These are phyloP conservation scores for Hyphopichia pseudoburtonii DNA, from an alignment of 1,139 yeast genomes.

Conservation along the genomic window DNA sequence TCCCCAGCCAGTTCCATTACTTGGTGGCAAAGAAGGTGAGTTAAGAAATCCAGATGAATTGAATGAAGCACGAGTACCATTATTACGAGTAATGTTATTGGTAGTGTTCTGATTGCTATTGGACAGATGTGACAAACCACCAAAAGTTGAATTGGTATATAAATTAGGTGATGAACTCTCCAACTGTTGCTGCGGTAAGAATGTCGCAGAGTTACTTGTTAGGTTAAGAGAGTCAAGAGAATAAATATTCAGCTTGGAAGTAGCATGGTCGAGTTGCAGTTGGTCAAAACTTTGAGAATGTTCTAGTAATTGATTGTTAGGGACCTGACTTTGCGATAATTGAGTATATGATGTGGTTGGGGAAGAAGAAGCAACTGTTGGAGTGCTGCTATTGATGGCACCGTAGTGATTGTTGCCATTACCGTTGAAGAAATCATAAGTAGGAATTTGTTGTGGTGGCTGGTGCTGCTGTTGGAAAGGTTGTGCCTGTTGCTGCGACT, in stretches of 20 bases:
- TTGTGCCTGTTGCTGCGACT: no score
- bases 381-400: constrained; percentile 3
- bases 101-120: no score
- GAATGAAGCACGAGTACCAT: constrained; percentile 7
- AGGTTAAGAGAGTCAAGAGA: no score
- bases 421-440: no score
- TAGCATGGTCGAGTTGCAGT: constrained; percentile 5
- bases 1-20: constrained; percentile 2
- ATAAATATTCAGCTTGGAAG: constrained; percentile 2
- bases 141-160: no score
- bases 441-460: no score
- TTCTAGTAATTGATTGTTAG: background rate
- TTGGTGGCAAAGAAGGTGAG: constrained; percentile 18
- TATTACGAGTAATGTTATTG: background rate
- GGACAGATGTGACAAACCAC: no score
- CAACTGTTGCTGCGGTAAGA: no score
- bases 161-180: no score
- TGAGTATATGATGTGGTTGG: constrained; percentile 2
- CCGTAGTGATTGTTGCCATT: no score
- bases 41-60: constrained; percentile 14
- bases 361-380: constrained; percentile 4
- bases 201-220: no score
- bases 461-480: no score
- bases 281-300: constrained; percentile 4
- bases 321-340: constrained; percentile 1